Base-by-base conservation (phyloP, 2,329 filamentous ascomycete genomes). In the Aspergillus clavatus region DNA sequence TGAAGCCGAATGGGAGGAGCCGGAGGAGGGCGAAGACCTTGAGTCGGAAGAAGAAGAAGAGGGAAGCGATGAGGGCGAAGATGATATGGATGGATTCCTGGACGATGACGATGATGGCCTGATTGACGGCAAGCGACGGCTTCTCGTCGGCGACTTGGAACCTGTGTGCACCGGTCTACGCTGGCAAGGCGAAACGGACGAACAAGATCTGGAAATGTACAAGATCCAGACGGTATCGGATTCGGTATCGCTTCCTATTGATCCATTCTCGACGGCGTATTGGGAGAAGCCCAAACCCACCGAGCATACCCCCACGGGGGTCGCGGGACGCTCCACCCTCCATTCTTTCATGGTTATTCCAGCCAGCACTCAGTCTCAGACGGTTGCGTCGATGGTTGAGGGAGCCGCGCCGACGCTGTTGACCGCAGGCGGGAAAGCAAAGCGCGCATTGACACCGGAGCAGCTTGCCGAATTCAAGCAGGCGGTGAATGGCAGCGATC, bases 41-140 rank as follows among this genome's bases (percentile, higher is more conserved):
- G 71, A 78, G 39, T 80, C 79, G 3, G 82, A 84, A 47, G 80
- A 79, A 23, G 82, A 84, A 45, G 82, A 85, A 5, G 72, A 77
- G 7, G 75, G 75, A 42, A 79, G 75, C 43, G 76, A 79, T 4
- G 81, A 80, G 8, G 84, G 82, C n/a, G 86, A 87, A 12, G 86
- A 87, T 51, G 89, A 94, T 48, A 86, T 95, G 83, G 87, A 89
- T 3, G 90, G 83, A 14, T 96, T 96, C 60, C 74, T 96, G 1
- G 90, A 95, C 55, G 88, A 94, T 57, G 87, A 87, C 5, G 87
- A 94, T 42, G 87, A 93, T 66, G 58, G 65, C 6, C 59, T 78
- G 71, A 48, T 70, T 67, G 62, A 73, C 68, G 52, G 74, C 65
- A 77, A 79, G 73, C 72, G 79, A 63, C 67, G 83, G 69, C 66